A percentile compares a stretch with the other conserved stretches of the same genome.
These are phyloP conservation scores for Fomitopsis palustris DNA, from an alignment of 1,284 basidiomycete species.

Conservation along the genomic window DNA sequence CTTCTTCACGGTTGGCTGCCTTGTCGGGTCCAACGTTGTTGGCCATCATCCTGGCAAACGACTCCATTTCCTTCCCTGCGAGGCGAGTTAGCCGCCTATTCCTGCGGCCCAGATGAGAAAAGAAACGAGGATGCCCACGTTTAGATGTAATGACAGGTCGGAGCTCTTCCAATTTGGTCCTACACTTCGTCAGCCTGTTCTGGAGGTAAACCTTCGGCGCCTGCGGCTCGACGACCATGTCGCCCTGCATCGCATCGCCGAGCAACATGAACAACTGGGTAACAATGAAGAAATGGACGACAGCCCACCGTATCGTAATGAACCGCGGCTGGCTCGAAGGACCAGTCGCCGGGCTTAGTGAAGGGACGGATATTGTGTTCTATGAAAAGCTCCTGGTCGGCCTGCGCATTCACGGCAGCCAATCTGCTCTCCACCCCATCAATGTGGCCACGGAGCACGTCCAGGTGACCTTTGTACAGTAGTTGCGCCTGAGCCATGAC, in stretches of 20 bases:
- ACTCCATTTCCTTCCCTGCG: slow-evolving; percentile 50
- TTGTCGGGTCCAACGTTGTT: slow-evolving; percentile 50
- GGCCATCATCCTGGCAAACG: slow-evolving; percentile 45
- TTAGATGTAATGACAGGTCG: slow-evolving; percentile 53
- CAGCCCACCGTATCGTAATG: slow-evolving; percentile 66
- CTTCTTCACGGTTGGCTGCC: slow-evolving; percentile 60
- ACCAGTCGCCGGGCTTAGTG: slow-evolving; percentile 58
- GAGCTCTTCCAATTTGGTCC: slow-evolving; percentile 59
- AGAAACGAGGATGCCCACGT: slow-evolving; percentile 39
- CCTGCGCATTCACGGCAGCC: slow-evolving; percentile 44
- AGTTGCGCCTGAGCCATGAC: slow-evolving; percentile 56
- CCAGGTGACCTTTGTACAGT: slow-evolving; percentile 56
- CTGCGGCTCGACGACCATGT: slow-evolving; percentile 54
- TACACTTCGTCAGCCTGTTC: slow-evolving; percentile 64
- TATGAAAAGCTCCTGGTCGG: slow-evolving; percentile 70
- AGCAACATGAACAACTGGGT: background rate
- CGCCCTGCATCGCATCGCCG: slow-evolving; percentile 38
- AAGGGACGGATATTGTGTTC: slow-evolving; percentile 69
- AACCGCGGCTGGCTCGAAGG: slow-evolving; percentile 69
- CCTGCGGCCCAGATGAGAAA: background rate
- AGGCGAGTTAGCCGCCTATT: background rate
- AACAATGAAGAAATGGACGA: slow-evolving; percentile 15
- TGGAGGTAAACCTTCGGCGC: slow-evolving; percentile 74
- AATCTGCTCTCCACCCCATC: slow-evolving; percentile 43
- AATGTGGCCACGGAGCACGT: slow-evolving; percentile 48